phyloP scores from a whole-genome alignment of 2,329 filamentous ascomycete genomes.

The Venturia nashicola region DNA sequence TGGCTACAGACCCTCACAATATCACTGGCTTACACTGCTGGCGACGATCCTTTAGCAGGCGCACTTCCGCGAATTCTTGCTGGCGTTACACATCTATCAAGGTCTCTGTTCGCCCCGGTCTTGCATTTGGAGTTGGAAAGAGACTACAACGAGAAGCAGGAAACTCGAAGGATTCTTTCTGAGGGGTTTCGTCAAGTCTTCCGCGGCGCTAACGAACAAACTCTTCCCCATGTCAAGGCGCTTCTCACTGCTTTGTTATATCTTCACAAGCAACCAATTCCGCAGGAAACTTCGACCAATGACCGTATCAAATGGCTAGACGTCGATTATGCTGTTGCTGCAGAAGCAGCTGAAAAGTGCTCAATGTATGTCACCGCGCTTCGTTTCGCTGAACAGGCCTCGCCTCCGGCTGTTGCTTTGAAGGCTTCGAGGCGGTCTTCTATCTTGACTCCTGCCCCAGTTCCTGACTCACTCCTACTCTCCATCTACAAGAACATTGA shows the following conservation, averaged over 20 bases:
- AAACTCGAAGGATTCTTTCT: conserved; percentile 51
- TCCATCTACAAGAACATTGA: conserved; percentile 84
- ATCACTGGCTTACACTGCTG: conserved; percentile 45
- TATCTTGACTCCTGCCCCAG: conserved; percentile 17
- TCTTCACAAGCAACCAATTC: conserved; percentile 66
- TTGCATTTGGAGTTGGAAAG: conserved; percentile 67
- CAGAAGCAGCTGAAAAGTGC: conserved; percentile 61
- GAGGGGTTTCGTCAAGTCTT: conserved; percentile 54
- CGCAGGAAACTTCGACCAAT: conserved; percentile 63
- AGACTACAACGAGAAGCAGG: conserved; percentile 50
- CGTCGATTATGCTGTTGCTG: conserved; percentile 59
- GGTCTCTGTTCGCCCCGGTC: conserved; percentile 68
- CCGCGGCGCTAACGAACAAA: conserved; percentile 26
- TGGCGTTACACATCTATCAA: conserved; percentile 56
- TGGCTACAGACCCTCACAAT: conserved; percentile 55
- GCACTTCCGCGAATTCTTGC: conserved; percentile 55
- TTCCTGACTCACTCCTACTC: conserved; percentile 58
- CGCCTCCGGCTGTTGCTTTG: conserved; percentile 29
- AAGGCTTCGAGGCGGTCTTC: not conserved
- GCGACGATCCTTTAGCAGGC: conserved; percentile 55
- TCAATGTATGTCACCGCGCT: conserved; percentile 81
- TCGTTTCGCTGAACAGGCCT: conserved; percentile 65
- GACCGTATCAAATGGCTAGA: conserved; percentile 80
- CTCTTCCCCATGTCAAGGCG: conserved; percentile 55
- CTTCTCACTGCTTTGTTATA: conserved; percentile 75